Evolutionary conservation across 192 early-diverging fungal genomes (phyloP), one percentile per base, ranked within the genome.

Genomic region (Geosiphon pyriformis): DNA sequence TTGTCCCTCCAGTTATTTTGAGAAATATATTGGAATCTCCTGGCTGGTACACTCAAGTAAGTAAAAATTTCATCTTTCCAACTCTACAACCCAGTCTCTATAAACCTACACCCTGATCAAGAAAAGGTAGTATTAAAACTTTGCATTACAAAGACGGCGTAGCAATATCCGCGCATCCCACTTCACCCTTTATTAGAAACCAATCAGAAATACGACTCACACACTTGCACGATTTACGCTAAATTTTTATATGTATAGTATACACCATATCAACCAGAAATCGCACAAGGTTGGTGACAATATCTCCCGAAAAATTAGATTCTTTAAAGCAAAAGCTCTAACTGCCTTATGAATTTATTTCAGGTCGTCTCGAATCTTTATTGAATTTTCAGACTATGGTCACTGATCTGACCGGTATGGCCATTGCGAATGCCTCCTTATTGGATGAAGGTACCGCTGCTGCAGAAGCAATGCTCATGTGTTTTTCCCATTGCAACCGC

Each of bases 211-310:
- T n/a, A n/a, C n/a, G 37, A 42, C 15, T 42, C 15, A 42, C 15
- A 10, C 15, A n/a, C 31, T 6, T 52, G 61, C 26, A 51, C 29
- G 61, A 64, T 51, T 64, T 22, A 12, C 61, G 61, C 50, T 47
- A 29, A 27, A 62, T 62, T 62, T 70, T 75, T 66, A 61, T 71
- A 72, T 32, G 68, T 66, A 10, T 73, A 94, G 88, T 99, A 99
- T 79, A 98, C 95, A 37, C 96, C 96, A 51, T 99, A 99, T 77
- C 97, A 99, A 80, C 92, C 97, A 22, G 97, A 99, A 82, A 99
- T 99, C 71, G 86, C 97, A 57, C 97, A 99, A 79, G 97, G 65
- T 67, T 25, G 1, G 15, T 42, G 37, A 55, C 12, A 55, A 55
- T 4, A 0, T 55, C 23, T 27, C 23, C 23, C 20, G 2, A 12